These are phyloP conservation scores for Coelastrella sp. DNA, from an alignment of 139 green algal genomes.

Conservation along the genomic window DNA sequence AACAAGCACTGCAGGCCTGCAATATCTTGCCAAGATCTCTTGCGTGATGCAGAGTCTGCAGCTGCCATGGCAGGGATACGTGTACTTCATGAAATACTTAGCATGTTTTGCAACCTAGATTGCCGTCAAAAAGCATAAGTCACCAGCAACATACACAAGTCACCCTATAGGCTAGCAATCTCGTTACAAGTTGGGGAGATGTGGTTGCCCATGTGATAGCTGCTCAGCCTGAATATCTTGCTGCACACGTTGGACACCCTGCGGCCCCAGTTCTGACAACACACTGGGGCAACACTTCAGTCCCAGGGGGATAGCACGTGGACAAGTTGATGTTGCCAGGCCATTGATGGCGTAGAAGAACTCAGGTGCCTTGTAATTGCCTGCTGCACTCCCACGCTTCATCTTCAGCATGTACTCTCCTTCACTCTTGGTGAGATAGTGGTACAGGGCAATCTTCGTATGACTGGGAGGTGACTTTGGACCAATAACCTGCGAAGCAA, in stretches of 20 bases:
- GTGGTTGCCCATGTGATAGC: no score
- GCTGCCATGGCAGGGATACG: no score
- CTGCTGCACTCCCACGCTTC: conserved; percentile 43
- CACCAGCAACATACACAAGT: no score
- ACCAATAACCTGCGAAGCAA: neutral
- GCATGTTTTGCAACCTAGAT: no score
- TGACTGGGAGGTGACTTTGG: neutral
- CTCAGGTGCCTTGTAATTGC: conserved; percentile 46
- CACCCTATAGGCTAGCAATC: no score
- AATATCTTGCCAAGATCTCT: no score
- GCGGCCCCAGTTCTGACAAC: neutral
- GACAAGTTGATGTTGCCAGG: conserved; percentile 28
- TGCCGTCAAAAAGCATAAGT: no score
- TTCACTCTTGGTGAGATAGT: conserved; percentile 57
- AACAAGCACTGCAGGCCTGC: no score
- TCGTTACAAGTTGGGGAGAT: no score
- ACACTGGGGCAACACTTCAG: conserved; percentile 46
- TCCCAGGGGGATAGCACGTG: conserved; percentile 15
- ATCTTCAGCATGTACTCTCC: conserved; percentile 56
- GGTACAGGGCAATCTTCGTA: conserved; percentile 51
- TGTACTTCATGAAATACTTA: no score
- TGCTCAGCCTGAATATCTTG: neutral
- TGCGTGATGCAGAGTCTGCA: no score
- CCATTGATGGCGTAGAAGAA: conserved; percentile 46
- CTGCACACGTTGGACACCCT: neutral